Evolutionary conservation across 495 filamentous ascomycete species (phyloP).

Genomic region (Barbatosphaeria neglecta): DNA sequence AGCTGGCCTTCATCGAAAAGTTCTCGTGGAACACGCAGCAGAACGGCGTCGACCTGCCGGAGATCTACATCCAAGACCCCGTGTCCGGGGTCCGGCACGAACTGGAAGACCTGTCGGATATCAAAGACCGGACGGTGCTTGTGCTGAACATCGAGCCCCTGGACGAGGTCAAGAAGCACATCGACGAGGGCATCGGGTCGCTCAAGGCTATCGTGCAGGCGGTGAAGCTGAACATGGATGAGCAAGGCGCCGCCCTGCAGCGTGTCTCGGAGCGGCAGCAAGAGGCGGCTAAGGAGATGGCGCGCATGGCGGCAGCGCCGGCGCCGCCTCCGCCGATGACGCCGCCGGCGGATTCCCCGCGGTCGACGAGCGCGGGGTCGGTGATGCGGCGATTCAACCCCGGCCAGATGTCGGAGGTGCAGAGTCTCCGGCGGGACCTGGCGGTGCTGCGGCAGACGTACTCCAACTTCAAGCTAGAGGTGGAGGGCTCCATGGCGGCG

Average conservation of each 20-base stretch:
- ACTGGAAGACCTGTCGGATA: conserved; percentile 85
- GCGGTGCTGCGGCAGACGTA: conserved; percentile 91
- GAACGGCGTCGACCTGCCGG: conserved; percentile 84
- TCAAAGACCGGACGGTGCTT: conserved; percentile 88
- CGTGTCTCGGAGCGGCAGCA: conserved; percentile 86
- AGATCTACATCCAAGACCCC: conserved; percentile 95
- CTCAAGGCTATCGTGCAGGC: conserved; percentile 70
- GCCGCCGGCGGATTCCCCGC: conserved; percentile 22
- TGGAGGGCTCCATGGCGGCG: conserved; percentile 73
- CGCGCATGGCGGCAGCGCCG: conserved; percentile 64
- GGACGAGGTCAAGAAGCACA: conserved; percentile 92
- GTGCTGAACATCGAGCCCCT: conserved; percentile 90
- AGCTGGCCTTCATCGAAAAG: conserved; percentile 98
- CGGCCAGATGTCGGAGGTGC: conserved; percentile 59
- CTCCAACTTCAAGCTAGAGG: conserved; percentile 75
- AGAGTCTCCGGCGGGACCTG: conserved; percentile 76
- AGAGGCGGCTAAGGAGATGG: conserved; percentile 83
- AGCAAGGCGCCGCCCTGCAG: conserved; percentile 68
- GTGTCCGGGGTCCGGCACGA: conserved; percentile 92
- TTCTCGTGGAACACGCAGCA: conserved; percentile 97
- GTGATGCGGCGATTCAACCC: conserved; percentile 25
- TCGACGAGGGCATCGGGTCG: conserved; percentile 82
- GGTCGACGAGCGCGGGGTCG: conserved; percentile 9
- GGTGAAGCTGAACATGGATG: conserved; percentile 65
- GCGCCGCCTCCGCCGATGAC: conserved; percentile 41